phyloP scores from a whole-genome alignment of 2,329 filamentous ascomycete species.

The Pseudogymnoascus sp. region DNA sequence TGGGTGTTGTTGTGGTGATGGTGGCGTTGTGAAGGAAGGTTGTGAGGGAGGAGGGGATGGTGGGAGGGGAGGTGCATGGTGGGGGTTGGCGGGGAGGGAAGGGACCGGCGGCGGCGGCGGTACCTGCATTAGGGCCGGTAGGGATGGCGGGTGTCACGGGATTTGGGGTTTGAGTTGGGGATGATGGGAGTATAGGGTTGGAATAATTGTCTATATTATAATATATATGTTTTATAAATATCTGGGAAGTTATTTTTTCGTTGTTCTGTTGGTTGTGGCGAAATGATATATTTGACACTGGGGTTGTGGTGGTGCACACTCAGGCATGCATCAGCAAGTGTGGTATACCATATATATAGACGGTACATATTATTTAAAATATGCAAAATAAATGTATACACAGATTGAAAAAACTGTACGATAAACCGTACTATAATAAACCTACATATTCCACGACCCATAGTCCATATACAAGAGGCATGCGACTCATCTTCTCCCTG shows the following conservation, averaged over 20 bases:
- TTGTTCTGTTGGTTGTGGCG: not conserved
- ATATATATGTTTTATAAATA: not conserved
- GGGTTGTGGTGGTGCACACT: not conserved
- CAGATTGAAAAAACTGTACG: not conserved
- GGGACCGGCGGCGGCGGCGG: not conserved
- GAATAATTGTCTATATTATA: not conserved
- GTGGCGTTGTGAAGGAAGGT: not conserved
- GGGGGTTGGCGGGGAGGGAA: not conserved
- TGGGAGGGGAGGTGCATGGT: not conserved
- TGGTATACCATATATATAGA: not conserved
- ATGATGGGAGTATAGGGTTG: not conserved
- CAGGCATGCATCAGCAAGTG: not conserved
- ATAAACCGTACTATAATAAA: not conserved
- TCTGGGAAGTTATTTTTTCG: not conserved
- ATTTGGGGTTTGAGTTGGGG: not conserved
- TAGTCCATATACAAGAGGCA: not conserved
- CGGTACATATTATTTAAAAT: not conserved
- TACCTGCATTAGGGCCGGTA: not conserved
- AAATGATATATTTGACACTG: not conserved
- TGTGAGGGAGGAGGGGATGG: not conserved
- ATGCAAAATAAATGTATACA: not conserved
- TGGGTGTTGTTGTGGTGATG: not conserved
- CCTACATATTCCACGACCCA: not conserved
- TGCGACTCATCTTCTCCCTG: slow-evolving; percentile 64
- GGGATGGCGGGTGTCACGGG: not conserved